Evolutionary conservation across 2,329 filamentous ascomycete species (phyloP), one percentile per base, ranked within the genome.

Genomic region (Curvularia hawaiiensis): DNA sequence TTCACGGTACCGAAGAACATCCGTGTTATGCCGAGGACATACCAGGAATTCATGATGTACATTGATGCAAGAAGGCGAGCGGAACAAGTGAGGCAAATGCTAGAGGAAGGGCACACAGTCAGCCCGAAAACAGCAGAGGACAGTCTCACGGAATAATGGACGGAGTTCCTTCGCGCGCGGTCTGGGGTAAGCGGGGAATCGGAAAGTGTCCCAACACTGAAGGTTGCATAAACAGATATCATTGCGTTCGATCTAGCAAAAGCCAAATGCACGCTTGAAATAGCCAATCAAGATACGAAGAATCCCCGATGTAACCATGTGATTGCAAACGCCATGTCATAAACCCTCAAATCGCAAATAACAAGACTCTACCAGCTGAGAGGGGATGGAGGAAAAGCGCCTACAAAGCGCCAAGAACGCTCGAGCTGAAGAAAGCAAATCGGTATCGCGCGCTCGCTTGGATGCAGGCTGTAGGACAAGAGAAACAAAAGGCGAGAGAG

Each of bases 31-130:
- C 88, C 88, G 4, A 79, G 82, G 70, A 84, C 80, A 12, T 88
- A 88, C 65, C 80, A 81, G 44, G 85, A 88, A 64, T 87, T 86
- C 62, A 88, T 88, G 85, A 80, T 85, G 71, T 88, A 86, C 72
- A 79, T 87, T 16, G 85, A 88, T 77, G 85, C 85, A 6, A 75
- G 84, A 48, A 76, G 86, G 62, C 74, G 85, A 56, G 84, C 83
- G 3, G 76, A 80, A 63, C 80, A 82, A 65, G 81, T 87, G 46
- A 69, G 68, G 52, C 64, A 70, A 52, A 75, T 63, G 33, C 45
- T 74, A 20, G 64, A 71, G 22, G 69, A 73, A 30, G 67, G 71
- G 4, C 46, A 63, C n/a, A 67, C 64, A 6, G 55, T 74, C 41
- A 69, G 65, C 52, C 69, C 71, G 4, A 66, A 69, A 64, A 67